Base-by-base conservation (phyloP, 2,329 filamentous ascomycete species). In the Fusarium sterilihyphosum region DNA sequence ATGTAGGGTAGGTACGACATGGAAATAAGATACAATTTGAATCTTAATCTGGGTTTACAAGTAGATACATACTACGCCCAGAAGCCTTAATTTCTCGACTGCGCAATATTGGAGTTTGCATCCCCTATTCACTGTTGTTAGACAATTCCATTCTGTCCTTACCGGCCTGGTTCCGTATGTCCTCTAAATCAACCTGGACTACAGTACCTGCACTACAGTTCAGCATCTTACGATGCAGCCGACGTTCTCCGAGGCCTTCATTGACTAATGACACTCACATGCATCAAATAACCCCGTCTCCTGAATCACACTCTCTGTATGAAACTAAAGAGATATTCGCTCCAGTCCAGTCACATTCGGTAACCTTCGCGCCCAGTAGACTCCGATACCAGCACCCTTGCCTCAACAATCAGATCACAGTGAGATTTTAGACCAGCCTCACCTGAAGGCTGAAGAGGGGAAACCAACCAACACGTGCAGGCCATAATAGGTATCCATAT, bases 141-240 rank as follows among this genome's bases (percentile, higher is more conserved):
- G 20, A 6, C 8, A n/a, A 16, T 14, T 5, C 5, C 2, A 7
- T 41, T 41, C 6, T 22, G 5, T n/a, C 2, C 0, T 10, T 1
- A 41, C 13, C 12, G 40, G 6, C 0, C 13, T 41, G 16, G 14
- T n/a, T 14, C 40, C 8, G 22, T 5, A 20, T 20, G 9, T 38
- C 37, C 17, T 11, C 2, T 6, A 38, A 1, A 8, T 40, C 1
- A 22, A 40, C 12, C 18, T 8, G 7, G 11, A 40, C 11, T 12
- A 7, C 38, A 40, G 6, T 22, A 8, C 3, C 1, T 40, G 20
- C 38, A 22, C 0, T 11, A 22, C 12, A 4, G 5, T 40, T 40
- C 38, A 22, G 7, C 18, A 38, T 1, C 37, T 1, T 37, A 5
- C 37, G 18, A 38, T n/a, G 7, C 6, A 52, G 11, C 8, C n/a